These are phyloP conservation scores for Carex littledalei DNA, from an alignment of 176 grass and related monocot genomes.

Conservation along the genomic window DNA sequence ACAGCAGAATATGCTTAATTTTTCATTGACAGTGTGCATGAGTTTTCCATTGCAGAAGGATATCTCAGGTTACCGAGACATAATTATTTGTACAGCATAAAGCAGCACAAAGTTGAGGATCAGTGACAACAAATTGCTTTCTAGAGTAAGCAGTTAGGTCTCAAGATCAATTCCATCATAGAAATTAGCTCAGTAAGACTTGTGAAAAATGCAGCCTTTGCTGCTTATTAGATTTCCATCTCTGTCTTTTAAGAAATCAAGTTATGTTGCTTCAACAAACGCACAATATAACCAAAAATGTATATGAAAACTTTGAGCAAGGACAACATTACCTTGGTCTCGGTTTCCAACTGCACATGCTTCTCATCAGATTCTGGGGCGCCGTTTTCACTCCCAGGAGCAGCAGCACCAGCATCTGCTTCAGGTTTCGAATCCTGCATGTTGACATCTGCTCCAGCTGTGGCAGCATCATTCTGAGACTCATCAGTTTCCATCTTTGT, in stretches of 20 bases:
- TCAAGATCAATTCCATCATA: background rate
- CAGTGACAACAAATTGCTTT: background rate
- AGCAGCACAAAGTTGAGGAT: background rate
- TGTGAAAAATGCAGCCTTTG: background rate
- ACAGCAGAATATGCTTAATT: background rate
- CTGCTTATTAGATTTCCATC: background rate
- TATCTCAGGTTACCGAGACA: background rate
- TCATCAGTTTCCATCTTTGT: conserved; percentile 76
- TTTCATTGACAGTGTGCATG: background rate
- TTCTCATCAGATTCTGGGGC: conserved; percentile 47
- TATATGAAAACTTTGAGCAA: background rate
- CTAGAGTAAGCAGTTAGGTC: background rate
- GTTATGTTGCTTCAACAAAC: background rate
- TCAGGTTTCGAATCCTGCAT: conserved; percentile 58
- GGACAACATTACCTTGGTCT: conserved; percentile 49
- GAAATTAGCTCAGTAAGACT: background rate
- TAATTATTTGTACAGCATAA: background rate
- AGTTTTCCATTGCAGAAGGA: background rate
- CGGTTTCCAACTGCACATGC: conserved; percentile 82
- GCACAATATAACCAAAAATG: background rate
- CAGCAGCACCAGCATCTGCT: conserved; percentile 35
- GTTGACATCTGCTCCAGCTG: conserved; percentile 43
- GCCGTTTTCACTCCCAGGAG: conserved; percentile 46
- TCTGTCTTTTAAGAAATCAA: background rate
- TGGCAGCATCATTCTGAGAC: conserved; percentile 25